Evolutionary conservation across 2,329 filamentous ascomycete species (phyloP), one percentile per base, ranked within the genome.

Genomic region (Aspergillus clavatus): DNA sequence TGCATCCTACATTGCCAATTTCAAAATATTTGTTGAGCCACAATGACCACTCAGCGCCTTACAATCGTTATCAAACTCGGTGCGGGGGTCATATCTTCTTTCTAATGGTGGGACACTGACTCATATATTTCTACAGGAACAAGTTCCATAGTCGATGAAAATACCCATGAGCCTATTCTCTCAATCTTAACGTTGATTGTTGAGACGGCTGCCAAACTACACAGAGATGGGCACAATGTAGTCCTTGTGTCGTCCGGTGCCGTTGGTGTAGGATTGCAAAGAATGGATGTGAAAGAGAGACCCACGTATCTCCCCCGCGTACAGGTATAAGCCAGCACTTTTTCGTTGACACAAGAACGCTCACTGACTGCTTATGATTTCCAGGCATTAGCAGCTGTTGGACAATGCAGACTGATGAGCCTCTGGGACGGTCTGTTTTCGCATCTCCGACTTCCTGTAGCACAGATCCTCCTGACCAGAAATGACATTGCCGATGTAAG

Each of bases 141-240:
- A 38, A 96, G 89, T 69, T 97, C 93, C n/a, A 97, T 98, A 57
- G 90, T 98, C 54, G 89, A 97, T 71, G 93, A 98, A 67, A 86
- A 84, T 64, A 95, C 88, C 18, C 93, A 95, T 71, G 88, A 96
- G 63, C 93, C 93, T 3, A 80, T 96, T 27, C 79, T 98, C 29
- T 93, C 90, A 4, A 95, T 89, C 56, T 75, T 98, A 45, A 90
- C 87, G 49, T 76, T 91, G 48, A 96, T 98, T 54, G 93, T 97
- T 53, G 89, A 97, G 71, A 97, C 93, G 16, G 89, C 89, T 11
- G 86, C 91, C 43, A 87, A 83, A 62, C 77, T 98, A 35, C 83
- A 84, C 55, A 86, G 90, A 68, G 86, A 95, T 82, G 93, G 93
- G 40, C 90, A 98, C 68, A 83, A 84, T 58, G 93, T 98, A 41